These are phyloP conservation scores for Astraeus odoratus DNA, from an alignment of 768 basidiomycete genomes.

Conservation along the genomic window DNA sequence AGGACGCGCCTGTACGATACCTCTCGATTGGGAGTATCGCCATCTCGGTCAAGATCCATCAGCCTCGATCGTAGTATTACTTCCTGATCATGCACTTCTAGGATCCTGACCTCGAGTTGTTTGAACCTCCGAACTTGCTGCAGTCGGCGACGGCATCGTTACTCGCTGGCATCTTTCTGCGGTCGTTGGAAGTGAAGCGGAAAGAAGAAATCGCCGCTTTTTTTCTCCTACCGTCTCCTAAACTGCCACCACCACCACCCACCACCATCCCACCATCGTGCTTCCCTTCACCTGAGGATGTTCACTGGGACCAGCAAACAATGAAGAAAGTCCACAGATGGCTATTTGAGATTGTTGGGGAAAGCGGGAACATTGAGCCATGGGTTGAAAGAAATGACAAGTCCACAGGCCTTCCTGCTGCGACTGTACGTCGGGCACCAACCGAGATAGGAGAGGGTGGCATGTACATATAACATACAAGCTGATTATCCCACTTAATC, in stretches of 20 bases:
- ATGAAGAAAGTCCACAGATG: slow-evolving; percentile 32
- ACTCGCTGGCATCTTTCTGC: slow-evolving; percentile 23
- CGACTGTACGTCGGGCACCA: slow-evolving; percentile 8
- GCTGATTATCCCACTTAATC: no score
- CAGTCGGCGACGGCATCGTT: slow-evolving; percentile 50
- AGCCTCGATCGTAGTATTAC: background rate
- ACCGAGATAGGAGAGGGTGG: slow-evolving; percentile 39
- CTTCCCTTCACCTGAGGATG: slow-evolving; percentile 18
- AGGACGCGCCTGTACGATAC: slow-evolving; percentile 48
- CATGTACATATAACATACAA: slow-evolving; percentile 49
- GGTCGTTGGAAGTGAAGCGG: background rate
- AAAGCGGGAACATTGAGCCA: slow-evolving; percentile 5
- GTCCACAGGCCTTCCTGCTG: background rate
- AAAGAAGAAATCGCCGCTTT: slow-evolving; percentile 9
- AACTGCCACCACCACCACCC: slow-evolving; percentile 37
- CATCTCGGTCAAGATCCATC: slow-evolving; percentile 7
- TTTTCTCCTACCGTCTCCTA: slow-evolving; percentile 44
- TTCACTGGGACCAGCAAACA: slow-evolving; percentile 29
- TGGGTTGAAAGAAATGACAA: slow-evolving; percentile 11
- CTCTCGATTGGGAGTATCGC: slow-evolving; percentile 28
- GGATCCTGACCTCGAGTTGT: slow-evolving; percentile 31
- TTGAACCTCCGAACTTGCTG: slow-evolving; percentile 52
- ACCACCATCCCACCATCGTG: slow-evolving; percentile 29
- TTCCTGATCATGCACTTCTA: slow-evolving; percentile 10
- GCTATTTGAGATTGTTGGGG: slow-evolving; percentile 30